Evolutionary conservation across 2,329 filamentous ascomycete species (phyloP).

Genomic region (Chrysoporthe cubensis): DNA sequence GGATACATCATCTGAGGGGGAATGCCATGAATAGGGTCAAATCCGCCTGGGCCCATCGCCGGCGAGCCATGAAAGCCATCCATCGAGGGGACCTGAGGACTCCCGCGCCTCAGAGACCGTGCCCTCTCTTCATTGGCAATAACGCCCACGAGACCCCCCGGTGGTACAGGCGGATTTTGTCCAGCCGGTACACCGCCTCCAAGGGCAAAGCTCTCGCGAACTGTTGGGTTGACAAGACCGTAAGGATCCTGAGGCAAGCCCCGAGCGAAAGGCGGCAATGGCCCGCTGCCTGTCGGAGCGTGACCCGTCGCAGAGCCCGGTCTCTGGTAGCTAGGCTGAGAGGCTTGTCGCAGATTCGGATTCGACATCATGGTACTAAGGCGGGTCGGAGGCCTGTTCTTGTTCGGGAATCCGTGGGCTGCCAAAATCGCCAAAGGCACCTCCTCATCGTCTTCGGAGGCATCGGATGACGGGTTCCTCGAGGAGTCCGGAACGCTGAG

Average conservation of each 20-base stretch:
- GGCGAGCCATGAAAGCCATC: slow-evolving; percentile 49
- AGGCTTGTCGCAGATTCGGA: slow-evolving; percentile 67
- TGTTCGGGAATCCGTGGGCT: slow-evolving; percentile 85
- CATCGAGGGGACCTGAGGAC: slow-evolving; percentile 72
- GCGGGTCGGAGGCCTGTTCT: slow-evolving; percentile 73
- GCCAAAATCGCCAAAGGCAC: slow-evolving; percentile 84
- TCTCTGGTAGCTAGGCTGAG: slow-evolving; percentile 51
- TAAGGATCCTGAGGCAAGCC: slow-evolving; percentile 86
- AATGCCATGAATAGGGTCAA: slow-evolving; percentile 55
- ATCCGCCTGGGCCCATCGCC: slow-evolving; percentile 42
- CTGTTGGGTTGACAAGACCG: slow-evolving; percentile 70
- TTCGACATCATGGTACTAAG: slow-evolving; percentile 69
- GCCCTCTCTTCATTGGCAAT: slow-evolving; percentile 85
- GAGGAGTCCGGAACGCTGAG: slow-evolving; percentile 42
- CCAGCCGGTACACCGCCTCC: slow-evolving; percentile 57
- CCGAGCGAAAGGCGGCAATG: slow-evolving; percentile 80
- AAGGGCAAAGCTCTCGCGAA: slow-evolving; percentile 76
- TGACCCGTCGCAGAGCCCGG: slow-evolving; percentile 63
- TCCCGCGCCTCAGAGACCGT: slow-evolving; percentile 76
- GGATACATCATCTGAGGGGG: slow-evolving; percentile 56
- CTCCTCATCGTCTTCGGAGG: slow-evolving; percentile 74
- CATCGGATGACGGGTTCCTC: slow-evolving; percentile 47
- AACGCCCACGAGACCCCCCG: slow-evolving; percentile 82
- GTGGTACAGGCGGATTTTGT: slow-evolving; percentile 54
- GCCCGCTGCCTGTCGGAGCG: slow-evolving; percentile 47